phyloP scores from a whole-genome alignment of 2,329 filamentous ascomycete species.

The Colletotrichum cereale region DNA sequence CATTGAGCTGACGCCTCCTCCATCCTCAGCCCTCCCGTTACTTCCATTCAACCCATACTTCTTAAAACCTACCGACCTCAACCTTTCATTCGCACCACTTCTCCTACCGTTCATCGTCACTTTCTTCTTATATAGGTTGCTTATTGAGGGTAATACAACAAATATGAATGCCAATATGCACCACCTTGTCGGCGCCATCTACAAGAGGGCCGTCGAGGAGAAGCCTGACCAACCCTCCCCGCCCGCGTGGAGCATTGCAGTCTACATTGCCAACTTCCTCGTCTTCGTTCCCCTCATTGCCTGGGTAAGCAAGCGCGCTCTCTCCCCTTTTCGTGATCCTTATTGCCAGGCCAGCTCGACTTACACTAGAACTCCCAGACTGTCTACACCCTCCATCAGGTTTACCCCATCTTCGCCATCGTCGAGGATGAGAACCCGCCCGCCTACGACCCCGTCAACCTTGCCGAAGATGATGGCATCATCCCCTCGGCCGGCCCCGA shows the following conservation, averaged over 20 bases:
- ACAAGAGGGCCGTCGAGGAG: constrained; percentile 52
- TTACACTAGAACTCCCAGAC: constrained; percentile 50
- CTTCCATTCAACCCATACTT: background rate
- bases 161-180: constrained; percentile 12
- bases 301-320: constrained; percentile 52
- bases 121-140: background rate
- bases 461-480: constrained; percentile 54
- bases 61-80: background rate
- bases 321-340: background rate
- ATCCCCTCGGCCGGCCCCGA: constrained; percentile 50
- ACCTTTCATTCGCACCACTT: background rate
- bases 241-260: constrained; percentile 55
- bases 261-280: constrained; percentile 57
- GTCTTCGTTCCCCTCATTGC: constrained; percentile 60
- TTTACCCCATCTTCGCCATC: constrained; percentile 69
- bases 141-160: background rate
- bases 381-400: constrained; percentile 62
- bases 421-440: constrained; percentile 70
- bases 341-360: background rate
- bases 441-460: constrained; percentile 64
- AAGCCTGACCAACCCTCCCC: constrained; percentile 46
- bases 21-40: background rate
- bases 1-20: constrained; percentile 6
- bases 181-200: constrained; percentile 36
- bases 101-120: background rate